phyloP scores from a whole-genome alignment of 352 stramenopile species.

The Phytopythium litorale region DNA sequence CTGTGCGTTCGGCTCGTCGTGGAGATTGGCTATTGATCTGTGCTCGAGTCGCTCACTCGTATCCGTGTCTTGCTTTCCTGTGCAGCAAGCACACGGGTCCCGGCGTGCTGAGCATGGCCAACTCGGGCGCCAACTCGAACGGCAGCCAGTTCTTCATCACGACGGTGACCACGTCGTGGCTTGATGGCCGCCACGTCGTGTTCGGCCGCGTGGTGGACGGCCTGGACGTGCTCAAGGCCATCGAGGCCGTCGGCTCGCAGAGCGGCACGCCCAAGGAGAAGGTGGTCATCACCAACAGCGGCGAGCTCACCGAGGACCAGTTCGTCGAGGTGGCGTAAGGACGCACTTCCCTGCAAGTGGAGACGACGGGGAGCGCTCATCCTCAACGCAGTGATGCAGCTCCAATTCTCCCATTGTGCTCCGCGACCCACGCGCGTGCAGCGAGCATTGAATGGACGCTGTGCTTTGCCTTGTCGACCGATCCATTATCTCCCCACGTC shows the following conservation, averaged over 20 bases:
- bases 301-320: constrained; percentile 65
- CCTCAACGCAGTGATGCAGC: no score
- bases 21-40: not conserved
- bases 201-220: constrained; percentile 95
- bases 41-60: not conserved
- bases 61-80: not conserved
- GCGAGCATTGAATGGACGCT: not conserved
- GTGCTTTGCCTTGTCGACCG: no score
- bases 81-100: constrained; percentile 70
- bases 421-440: no score
- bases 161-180: constrained; percentile 88
- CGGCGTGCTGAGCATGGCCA: constrained; percentile 95
- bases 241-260: constrained; percentile 69
- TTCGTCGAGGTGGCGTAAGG: constrained; percentile 4
- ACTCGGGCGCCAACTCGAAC: constrained; percentile 96
- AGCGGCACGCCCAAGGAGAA: constrained; percentile 19
- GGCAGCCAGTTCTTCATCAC: constrained; percentile 98
- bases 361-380: no score
- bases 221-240: constrained; percentile 94
- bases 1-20: constrained; percentile 28
- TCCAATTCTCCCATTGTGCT: no score
- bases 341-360: not conserved
- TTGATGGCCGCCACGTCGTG: constrained; percentile 89
- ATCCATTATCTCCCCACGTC: no score
- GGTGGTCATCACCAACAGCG: constrained; percentile 96